phyloP scores from a whole-genome alignment of 164 flowering plant genomes.

The Cinnamomum chago region DNA sequence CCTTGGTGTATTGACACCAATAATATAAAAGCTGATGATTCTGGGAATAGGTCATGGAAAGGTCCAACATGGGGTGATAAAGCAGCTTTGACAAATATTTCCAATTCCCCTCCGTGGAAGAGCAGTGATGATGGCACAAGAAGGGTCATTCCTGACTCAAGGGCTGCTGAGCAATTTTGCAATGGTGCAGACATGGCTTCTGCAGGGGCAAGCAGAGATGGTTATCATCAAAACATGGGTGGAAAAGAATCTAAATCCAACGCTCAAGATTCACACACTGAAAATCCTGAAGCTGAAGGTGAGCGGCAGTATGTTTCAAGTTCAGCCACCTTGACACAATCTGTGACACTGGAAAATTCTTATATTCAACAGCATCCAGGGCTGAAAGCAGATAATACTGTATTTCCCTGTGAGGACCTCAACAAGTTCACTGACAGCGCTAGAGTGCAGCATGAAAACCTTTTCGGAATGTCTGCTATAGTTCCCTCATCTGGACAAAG shows the following conservation, averaged over 20 bases:
- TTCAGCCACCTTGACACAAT: too few relatives aligned
- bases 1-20: background rate
- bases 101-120: too few relatives aligned
- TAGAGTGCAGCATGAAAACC: too few relatives aligned
- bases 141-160: background rate
- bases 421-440: too few relatives aligned
- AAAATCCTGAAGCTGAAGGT: constrained; percentile 13
- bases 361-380: background rate
- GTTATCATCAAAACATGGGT: background rate
- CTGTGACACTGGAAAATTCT: too few relatives aligned
- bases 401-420: constrained; percentile 2
- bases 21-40: background rate
- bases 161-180: constrained; percentile 19
- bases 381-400: constrained; percentile 3
- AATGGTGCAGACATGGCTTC: constrained; percentile 6
- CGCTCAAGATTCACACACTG: constrained; percentile 11
- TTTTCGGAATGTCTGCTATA: too few relatives aligned
- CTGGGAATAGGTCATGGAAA: background rate
- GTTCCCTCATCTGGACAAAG: too few relatives aligned
- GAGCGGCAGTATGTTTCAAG: background rate
- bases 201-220: constrained; percentile 4
- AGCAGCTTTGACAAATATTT: background rate
- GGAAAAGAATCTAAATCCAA: constrained; percentile 13
- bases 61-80: constrained; percentile 2
- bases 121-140: too few relatives aligned